Evolutionary conservation across 768 basidiomycete species (phyloP), one percentile per base, ranked within the genome.

Genomic region (Sarcodon sp.): DNA sequence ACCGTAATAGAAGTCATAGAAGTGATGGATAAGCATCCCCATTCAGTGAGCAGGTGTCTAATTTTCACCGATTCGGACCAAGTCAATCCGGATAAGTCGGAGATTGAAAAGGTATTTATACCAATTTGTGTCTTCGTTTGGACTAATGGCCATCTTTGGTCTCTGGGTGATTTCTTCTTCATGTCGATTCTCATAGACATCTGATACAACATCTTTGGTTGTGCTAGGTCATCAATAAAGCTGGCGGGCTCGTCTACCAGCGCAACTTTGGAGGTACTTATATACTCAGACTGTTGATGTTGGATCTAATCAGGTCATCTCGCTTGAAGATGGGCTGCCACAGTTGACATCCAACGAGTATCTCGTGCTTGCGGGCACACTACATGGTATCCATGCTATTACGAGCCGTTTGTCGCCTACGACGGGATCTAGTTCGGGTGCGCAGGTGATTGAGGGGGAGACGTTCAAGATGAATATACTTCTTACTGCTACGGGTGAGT

Each of bases 351-450:
- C 93, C 16, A 96, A 96, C 65, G 92, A 96, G 69, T 85, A 91
- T 54, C 79, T 99, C 47, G 88, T 98, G 13, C 77, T 98, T 36
- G 96, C 96, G 2, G 94, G 94, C 39, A 98, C 96, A 11, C 66
- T 98, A 35, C 96, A 98, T 53, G 93, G 94, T 45, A 94, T 99
- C 31, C 96, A 98, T 57, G 96, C 96, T n/a, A 98, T 98, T 56
- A 97, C 94, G 0, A 83, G 85, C 53, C 79, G 88, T 39, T 70
- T 99, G 41, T 90, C 87, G 4, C 94, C 96, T 3, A 77, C 75
- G 13, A 27, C 21, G 21, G 85, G 84, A 4, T 58, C 73, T 16
- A 84, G 86, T 60, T 92, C 91, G 12, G 91, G 91, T 13, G 87
- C 84, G 7, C 86, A 97, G 58, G 82, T 90, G n/a, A 93, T 98